Percentiles rank a stretch among this genome's conserved stretches.
These are phyloP conservation scores for Starmerella etchellsii DNA, from an alignment of 805 yeast species.

Conservation along the genomic window DNA sequence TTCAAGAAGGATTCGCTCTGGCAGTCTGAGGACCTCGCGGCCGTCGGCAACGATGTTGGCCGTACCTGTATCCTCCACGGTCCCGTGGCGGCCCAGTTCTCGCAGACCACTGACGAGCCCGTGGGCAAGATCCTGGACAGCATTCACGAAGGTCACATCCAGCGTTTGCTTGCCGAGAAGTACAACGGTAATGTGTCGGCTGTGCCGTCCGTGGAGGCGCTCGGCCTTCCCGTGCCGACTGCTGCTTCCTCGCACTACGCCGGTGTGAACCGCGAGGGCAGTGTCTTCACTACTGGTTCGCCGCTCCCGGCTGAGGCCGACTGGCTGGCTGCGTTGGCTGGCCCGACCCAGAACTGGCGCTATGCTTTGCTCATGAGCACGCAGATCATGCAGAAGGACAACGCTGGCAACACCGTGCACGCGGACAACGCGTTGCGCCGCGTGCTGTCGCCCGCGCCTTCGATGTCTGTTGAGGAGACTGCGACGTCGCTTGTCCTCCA, in stretches of 20 bases:
- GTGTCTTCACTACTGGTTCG: conserved; percentile 25
- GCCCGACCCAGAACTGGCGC: conserved; percentile 71
- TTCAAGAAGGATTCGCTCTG: conserved; percentile 98
- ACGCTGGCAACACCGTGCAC: conserved; percentile 45
- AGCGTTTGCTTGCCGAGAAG: conserved; percentile 43
- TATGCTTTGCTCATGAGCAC: conserved; percentile 72
- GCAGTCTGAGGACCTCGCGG: conserved; percentile 96
- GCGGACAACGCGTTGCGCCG: conserved; percentile 67
- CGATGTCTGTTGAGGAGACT: conserved; percentile 48
- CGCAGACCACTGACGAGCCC: conserved; percentile 81
- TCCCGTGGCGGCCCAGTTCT: conserved; percentile 93
- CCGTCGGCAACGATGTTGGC: conserved; percentile 92
- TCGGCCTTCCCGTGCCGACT: conserved; percentile 45
- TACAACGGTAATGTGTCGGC: conserved; percentile 57
- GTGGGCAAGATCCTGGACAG: conserved; percentile 77
- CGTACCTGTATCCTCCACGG: conserved; percentile 99
- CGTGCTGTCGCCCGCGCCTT: conserved; percentile 62
- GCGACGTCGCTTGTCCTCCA: conserved; percentile 44
- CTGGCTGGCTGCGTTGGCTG: conserved; percentile 80
- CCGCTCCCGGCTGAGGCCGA: conserved; percentile 31
- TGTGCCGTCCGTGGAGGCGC: conserved; percentile 82
- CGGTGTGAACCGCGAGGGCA: conserved; percentile 19
- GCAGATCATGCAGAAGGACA: conserved; percentile 53
- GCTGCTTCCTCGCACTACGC: conserved; percentile 9
- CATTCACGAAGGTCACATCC: conserved; percentile 83